phyloP scores from a whole-genome alignment of 2,329 filamentous ascomycete genomes.

The Xylariaceae sp. region DNA sequence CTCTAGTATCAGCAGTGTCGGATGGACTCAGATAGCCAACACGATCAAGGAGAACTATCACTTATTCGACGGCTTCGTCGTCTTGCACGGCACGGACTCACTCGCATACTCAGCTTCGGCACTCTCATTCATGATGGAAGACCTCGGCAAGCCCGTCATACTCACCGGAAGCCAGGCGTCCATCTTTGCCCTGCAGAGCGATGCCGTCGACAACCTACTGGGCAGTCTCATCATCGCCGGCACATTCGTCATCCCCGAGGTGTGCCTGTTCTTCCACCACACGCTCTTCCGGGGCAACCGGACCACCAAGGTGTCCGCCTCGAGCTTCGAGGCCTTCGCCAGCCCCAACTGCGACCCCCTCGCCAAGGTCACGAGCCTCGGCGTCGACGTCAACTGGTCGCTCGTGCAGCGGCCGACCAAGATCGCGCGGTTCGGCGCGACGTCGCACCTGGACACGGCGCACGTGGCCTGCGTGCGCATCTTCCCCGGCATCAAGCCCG shows the following conservation, averaged over 20 bases:
- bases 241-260: constrained; percentile 89
- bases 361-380: constrained; percentile 74
- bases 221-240: constrained; percentile 85
- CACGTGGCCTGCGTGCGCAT: constrained; percentile 86
- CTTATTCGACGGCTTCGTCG: constrained; percentile 84
- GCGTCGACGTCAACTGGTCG: constrained; percentile 77
- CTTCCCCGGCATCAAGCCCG: constrained; percentile 89
- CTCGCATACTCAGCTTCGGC: constrained; percentile 86
- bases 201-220: constrained; percentile 86
- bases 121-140: constrained; percentile 83
- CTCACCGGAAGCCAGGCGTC: constrained; percentile 79
- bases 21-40: constrained; percentile 79
- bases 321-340: constrained; percentile 81
- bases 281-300: constrained; percentile 85
- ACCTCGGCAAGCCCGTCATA: constrained; percentile 86
- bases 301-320: constrained; percentile 82
- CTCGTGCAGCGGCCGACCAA: constrained; percentile 69
- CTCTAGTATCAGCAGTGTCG: constrained; percentile 79
- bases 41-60: constrained; percentile 82
- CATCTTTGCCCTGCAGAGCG: constrained; percentile 86
- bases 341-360: constrained; percentile 83
- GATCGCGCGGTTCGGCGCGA: constrained; percentile 70
- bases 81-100: constrained; percentile 87
- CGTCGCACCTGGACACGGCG: constrained; percentile 69
- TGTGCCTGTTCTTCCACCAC: constrained; percentile 91